Evolutionary conservation across 148 eudicot species (phyloP).

Genomic region (Selenicereus undatus): DNA sequence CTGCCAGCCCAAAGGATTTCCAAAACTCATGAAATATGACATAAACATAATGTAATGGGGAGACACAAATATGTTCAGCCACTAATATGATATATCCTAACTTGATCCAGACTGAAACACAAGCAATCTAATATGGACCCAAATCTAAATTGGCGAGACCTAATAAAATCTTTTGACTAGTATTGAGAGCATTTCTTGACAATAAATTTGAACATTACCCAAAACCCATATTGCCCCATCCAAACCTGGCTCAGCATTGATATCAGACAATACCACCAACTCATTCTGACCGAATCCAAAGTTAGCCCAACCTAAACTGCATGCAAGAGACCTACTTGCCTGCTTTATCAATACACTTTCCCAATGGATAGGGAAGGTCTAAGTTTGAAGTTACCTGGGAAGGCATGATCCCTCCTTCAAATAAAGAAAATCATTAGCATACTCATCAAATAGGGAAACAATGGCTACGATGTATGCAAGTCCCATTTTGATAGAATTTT

Average conservation of each 20-base stretch:
- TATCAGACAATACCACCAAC: neutral
- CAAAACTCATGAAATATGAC: slow-evolving; percentile 23
- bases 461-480: slow-evolving; percentile 65
- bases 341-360: too few relatives aligned
- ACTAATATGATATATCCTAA: neutral
- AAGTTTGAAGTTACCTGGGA: slow-evolving; percentile 49
- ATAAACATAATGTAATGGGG: neutral
- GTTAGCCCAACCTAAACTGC: too few relatives aligned
- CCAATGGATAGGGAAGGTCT: neutral
- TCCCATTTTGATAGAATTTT: slow-evolving; percentile 69
- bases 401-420: slow-evolving; percentile 80
- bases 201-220: neutral
- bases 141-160: too few relatives aligned
- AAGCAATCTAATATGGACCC: neutral
- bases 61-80: neutral
- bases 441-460: slow-evolving; percentile 77
- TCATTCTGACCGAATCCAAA: neutral
- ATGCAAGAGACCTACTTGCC: too few relatives aligned
- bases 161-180: neutral
- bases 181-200: neutral
- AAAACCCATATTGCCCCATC: neutral
- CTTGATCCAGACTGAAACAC: too few relatives aligned
- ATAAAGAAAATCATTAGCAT: slow-evolving; percentile 72
- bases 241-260: neutral
- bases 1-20: slow-evolving; percentile 60